phyloP scores from a whole-genome alignment of 2,329 filamentous ascomycete species.

The Scopulariopsis brevicaulis region DNA sequence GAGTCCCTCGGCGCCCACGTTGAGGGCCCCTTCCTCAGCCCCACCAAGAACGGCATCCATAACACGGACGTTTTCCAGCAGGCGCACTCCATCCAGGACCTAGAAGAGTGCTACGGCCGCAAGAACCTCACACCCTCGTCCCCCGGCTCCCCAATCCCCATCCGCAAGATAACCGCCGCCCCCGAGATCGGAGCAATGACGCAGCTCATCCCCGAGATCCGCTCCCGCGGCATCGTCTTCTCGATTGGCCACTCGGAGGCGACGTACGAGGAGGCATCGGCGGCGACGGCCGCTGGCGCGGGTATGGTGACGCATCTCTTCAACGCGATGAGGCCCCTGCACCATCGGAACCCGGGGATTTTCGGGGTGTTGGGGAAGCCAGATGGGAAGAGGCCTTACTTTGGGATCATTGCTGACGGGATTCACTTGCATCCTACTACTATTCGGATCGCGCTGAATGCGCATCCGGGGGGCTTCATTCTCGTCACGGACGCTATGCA shows the following conservation, averaged over 20 bases:
- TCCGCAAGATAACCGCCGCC: conserved; percentile 78
- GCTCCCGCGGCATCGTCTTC: conserved; percentile 56
- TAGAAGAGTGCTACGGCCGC: conserved; percentile 61
- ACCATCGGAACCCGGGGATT: conserved; percentile 83
- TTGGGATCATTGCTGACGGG: conserved; percentile 83
- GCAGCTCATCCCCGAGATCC: conserved; percentile 55
- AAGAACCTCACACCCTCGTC: conserved; percentile 45
- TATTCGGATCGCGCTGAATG: conserved; percentile 79
- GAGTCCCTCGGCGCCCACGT: conserved; percentile 85
- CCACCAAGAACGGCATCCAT: conserved; percentile 79
- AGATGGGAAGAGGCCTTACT: conserved; percentile 57
- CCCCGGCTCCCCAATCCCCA: conserved; percentile 25
- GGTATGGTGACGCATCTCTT: conserved; percentile 90
- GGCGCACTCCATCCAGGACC: conserved; percentile 51
- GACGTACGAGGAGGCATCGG: conserved; percentile 69
- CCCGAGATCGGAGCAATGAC: conserved; percentile 68
- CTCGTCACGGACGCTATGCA: conserved; percentile 92
- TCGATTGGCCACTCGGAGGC: conserved; percentile 82
- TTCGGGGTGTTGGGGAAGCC: conserved; percentile 72
- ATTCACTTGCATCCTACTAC: conserved; percentile 83
- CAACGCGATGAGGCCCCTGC: conserved; percentile 85
- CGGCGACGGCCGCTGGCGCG: conserved; percentile 61
- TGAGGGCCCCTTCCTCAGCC: conserved; percentile 80
- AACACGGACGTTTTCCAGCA: conserved; percentile 59
- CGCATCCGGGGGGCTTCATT: conserved; percentile 74